Conservation (phyloP, 1,284 basidiomycete genomes). For the Fomitopsis schrenkii region DNA sequence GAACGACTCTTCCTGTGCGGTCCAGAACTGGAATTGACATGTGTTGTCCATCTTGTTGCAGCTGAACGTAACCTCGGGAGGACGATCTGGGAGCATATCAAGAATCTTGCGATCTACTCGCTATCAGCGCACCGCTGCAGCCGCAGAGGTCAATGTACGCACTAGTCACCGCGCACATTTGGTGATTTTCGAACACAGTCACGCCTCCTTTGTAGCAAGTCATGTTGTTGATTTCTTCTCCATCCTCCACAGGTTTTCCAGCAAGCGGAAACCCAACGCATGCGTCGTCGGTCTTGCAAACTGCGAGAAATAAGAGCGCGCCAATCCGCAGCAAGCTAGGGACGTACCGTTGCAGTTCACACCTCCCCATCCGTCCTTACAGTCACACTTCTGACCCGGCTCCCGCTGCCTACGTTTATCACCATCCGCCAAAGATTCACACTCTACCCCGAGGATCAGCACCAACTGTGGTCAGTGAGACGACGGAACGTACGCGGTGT, state of each 20-base stretch:
- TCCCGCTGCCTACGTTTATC: constrained; percentile 79
- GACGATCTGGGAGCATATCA: constrained; percentile 83
- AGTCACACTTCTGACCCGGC: constrained; percentile 76
- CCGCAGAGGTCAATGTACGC: constrained; percentile 25
- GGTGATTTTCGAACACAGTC: constrained; percentile 89
- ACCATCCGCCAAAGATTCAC: constrained; percentile 89
- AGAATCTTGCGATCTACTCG: constrained; percentile 79
- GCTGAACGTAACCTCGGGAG: constrained; percentile 93
- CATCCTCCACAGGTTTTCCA: constrained; percentile 38
- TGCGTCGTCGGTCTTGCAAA: constrained; percentile 79
- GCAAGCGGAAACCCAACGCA: constrained; percentile 76
- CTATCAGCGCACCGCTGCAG: neutral
- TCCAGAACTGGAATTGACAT: constrained; percentile 98
- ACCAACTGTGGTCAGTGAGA: neutral
- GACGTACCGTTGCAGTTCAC: constrained; percentile 93
- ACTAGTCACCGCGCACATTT: constrained; percentile 99
- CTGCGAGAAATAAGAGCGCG: constrained; percentile 36
- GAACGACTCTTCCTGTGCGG: constrained; percentile 90
- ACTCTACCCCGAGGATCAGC: constrained; percentile 46
- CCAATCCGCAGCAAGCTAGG: neutral
- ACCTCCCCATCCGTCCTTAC: constrained; percentile 92
- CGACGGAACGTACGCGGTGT: constrained; percentile 59
- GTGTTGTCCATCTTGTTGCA: constrained; percentile 61
- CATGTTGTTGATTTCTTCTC: constrained; percentile 65
- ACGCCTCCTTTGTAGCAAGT: constrained; percentile 92